A percentile compares a stretch with the other conserved stretches of the same genome.
phyloP scores from a whole-genome alignment of 202 grass and related monocot species.

The Setaria viridis region DNA sequence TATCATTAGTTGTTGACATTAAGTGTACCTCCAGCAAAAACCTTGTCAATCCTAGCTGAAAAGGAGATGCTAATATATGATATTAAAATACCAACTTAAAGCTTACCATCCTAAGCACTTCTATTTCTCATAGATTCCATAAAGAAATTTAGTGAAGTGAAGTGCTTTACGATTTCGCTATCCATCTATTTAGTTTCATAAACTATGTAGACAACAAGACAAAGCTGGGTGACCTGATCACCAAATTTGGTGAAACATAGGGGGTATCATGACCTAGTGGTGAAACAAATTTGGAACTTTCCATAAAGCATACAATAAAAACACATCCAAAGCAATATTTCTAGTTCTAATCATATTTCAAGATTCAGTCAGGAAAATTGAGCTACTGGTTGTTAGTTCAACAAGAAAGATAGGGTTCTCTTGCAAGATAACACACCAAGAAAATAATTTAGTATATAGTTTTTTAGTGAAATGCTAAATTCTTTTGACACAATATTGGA shows the following conservation, averaged over 20 bases:
- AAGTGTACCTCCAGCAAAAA: not conserved
- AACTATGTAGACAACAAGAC: not conserved
- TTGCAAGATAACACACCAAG: not conserved
- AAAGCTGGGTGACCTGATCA: slow-evolving; percentile 11
- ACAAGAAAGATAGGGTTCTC: not conserved
- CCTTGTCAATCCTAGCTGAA: not conserved
- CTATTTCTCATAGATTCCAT: not conserved
- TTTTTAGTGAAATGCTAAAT: slow-evolving; percentile 18
- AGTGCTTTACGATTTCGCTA: not conserved
- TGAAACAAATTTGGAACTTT: not conserved
- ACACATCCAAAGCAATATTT: not conserved
- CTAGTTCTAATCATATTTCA: not conserved
- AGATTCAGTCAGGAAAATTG: not conserved
- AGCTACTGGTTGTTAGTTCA: not conserved
- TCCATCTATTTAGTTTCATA: not conserved
- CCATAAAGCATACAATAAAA: not conserved
- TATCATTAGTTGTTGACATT: not conserved
- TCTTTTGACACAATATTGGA: slow-evolving; percentile 8
- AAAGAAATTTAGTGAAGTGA: slow-evolving; percentile 1
- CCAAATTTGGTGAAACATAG: not conserved
- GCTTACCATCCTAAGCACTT: not conserved
- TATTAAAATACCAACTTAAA: slow-evolving; percentile 22
- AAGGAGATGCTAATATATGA: not conserved
- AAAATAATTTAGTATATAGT: not conserved
- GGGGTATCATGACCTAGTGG: not conserved